phyloP scores from a whole-genome alignment of 331 rosid genomes.

The Dryas integrifolia region DNA sequence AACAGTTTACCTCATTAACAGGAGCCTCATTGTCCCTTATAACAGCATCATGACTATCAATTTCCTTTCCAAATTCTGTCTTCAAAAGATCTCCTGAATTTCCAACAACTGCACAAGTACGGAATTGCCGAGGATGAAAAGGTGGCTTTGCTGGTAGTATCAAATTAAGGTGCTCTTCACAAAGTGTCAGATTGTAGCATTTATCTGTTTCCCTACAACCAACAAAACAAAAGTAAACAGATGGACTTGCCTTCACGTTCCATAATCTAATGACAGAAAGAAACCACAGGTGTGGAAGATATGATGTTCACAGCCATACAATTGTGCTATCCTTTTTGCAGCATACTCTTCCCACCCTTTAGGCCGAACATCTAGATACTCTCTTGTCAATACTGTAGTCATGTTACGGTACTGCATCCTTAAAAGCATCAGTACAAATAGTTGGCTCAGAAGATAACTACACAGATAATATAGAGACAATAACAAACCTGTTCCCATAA shows the following conservation, averaged over 20 bases:
- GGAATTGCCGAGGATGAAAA: slow-evolving; percentile 83
- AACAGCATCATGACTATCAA: slow-evolving; percentile 88
- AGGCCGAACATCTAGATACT: slow-evolving; percentile 83
- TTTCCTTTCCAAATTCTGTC: slow-evolving; percentile 76
- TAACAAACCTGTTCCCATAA: slow-evolving; percentile 89
- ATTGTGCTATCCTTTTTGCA: slow-evolving; percentile 80
- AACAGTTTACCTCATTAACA: slow-evolving; percentile 66
- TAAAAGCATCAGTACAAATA: slow-evolving; percentile 32
- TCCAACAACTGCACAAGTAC: slow-evolving; percentile 91
- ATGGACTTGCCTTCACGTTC: slow-evolving; percentile 12
- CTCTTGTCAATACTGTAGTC: slow-evolving; percentile 94
- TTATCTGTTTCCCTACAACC: slow-evolving; percentile 61
- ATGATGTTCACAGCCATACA: slow-evolving; percentile 47
- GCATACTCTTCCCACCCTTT: slow-evolving; percentile 93
- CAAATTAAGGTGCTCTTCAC: slow-evolving; percentile 85
- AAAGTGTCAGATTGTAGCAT: slow-evolving; percentile 72
- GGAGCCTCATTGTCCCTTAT: slow-evolving; percentile 98
- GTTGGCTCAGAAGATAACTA: slow-evolving; percentile 12
- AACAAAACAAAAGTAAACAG: slow-evolving; percentile 13
- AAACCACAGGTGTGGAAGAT: slow-evolving; percentile 9
- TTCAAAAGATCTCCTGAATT: slow-evolving; percentile 96
- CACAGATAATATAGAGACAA: slow-evolving; percentile 9
- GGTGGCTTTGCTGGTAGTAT: slow-evolving; percentile 85
- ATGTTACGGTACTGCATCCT: slow-evolving; percentile 84
- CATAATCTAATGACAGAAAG: slow-evolving; percentile 11